Evolutionary conservation across 331 rosid genomes (phyloP).

Genomic region (Pyracantha coccinea): DNA sequence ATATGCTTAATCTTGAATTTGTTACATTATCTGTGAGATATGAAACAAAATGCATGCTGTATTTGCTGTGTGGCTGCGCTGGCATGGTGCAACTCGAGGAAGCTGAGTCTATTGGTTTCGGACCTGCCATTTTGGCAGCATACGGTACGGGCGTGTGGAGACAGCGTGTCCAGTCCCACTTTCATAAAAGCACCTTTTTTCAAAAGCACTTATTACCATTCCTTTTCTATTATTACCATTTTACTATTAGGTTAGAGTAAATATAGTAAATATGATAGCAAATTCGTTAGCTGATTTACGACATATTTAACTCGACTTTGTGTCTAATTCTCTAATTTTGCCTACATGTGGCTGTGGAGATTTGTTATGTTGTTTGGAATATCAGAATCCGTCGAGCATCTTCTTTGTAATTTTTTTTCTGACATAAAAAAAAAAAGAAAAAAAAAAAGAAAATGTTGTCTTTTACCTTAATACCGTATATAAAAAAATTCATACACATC

Average conservation of each 20-base stretch:
- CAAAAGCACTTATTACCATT: neutral
- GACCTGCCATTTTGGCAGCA: neutral
- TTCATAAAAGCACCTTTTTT: neutral
- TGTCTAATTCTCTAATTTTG: too few relatives aligned
- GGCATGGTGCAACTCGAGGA: neutral
- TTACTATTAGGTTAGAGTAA: neutral
- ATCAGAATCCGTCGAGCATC: too few relatives aligned
- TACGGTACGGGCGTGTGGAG: conserved; percentile 20
- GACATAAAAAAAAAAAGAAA: too few relatives aligned
- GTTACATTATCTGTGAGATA: neutral
- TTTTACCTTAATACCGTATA: neutral
- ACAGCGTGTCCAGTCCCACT: conserved; percentile 10
- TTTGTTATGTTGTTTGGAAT: too few relatives aligned
- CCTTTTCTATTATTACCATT: neutral
- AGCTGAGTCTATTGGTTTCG: too few relatives aligned
- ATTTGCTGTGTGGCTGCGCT: neutral
- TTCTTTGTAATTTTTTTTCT: too few relatives aligned
- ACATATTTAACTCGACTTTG: too few relatives aligned
- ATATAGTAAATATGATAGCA: too few relatives aligned
- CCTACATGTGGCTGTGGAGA: too few relatives aligned
- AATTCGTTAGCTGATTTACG: too few relatives aligned
- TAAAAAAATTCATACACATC: neutral
- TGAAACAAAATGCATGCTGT: neutral
- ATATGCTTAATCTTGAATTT: too few relatives aligned
- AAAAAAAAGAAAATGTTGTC: neutral